A percentile compares a stretch with the other conserved stretches of the same genome.
phyloP scores from a whole-genome alignment of 805 yeast genomes.

The Yamadazyma takamatsuzukensis region DNA sequence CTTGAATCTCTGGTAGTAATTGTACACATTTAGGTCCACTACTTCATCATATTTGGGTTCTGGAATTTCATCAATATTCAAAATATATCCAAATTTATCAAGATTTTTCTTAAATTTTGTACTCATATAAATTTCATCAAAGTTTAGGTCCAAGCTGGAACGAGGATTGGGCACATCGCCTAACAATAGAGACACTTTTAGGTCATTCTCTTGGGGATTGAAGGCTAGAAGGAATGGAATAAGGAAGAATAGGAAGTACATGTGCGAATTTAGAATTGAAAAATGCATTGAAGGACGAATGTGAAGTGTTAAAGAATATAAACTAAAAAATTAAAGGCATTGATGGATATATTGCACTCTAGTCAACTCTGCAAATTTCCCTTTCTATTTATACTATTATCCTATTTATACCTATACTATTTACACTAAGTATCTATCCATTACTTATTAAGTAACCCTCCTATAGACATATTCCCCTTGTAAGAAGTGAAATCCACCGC shows the following conservation, averaged over 20 bases:
- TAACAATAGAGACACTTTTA: slow-evolving; percentile 5
- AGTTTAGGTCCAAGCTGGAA: no score
- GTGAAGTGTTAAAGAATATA: no score
- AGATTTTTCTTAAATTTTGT: slow-evolving; percentile 7
- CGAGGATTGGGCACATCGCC: slow-evolving; percentile 10
- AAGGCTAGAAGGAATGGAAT: slow-evolving; percentile 1
- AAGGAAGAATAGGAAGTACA: slow-evolving; percentile 20
- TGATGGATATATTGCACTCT: no score
- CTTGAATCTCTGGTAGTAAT: not conserved
- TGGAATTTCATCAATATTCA: slow-evolving; percentile 3
- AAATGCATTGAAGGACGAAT: no score
- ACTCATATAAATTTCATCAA: not conserved
- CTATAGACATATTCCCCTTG: slow-evolving; percentile 25
- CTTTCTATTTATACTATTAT: slow-evolving; percentile 1
- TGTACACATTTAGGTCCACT: not conserved
- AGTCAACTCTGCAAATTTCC: no score
- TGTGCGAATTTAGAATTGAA: not conserved
- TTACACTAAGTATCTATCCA: no score
- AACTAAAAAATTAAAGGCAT: no score
- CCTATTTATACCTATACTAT: slow-evolving; percentile 4
- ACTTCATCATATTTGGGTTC: no score
- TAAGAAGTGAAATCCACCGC: slow-evolving; percentile 13
- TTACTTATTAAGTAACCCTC: slow-evolving; percentile 39
- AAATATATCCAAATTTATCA: slow-evolving; percentile 7
- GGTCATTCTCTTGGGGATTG: slow-evolving; percentile 4